phyloP scores from a whole-genome alignment of 2,329 filamentous ascomycete genomes.

The Magnaporthales sp. region DNA sequence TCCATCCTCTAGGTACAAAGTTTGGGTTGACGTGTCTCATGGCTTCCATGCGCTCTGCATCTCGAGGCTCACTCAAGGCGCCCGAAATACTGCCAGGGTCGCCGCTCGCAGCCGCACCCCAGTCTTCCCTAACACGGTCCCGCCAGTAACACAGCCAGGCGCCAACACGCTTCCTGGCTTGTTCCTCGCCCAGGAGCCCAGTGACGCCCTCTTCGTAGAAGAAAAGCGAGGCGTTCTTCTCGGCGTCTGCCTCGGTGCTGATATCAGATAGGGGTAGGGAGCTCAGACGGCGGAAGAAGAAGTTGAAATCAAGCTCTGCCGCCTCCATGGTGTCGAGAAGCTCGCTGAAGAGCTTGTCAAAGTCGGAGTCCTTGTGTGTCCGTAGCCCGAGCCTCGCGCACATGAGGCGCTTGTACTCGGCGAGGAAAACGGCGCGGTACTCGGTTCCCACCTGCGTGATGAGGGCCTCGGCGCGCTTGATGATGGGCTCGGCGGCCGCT shows the following conservation, averaged over 20 bases:
- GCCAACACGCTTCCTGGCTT: constrained; percentile 57
- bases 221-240: constrained; percentile 61
- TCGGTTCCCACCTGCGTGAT: constrained; percentile 79
- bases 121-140: constrained; percentile 64
- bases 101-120: no score
- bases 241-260: constrained; percentile 53
- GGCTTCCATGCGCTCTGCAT: constrained; percentile 54
- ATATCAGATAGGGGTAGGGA: constrained; percentile 53
- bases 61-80: constrained; percentile 16
- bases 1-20: constrained; percentile 85
- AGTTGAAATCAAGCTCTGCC: constrained; percentile 84
- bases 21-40: constrained; percentile 91
- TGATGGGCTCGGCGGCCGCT: constrained; percentile 59
- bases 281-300: constrained; percentile 80
- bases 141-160: constrained; percentile 80
- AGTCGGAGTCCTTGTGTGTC: constrained; percentile 61
- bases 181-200: constrained; percentile 48
- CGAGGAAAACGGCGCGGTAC: constrained; percentile 77
- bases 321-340: constrained; percentile 73
- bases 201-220: constrained; percentile 69
- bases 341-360: constrained; percentile 73
- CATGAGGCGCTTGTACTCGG: constrained; percentile 88
- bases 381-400: constrained; percentile 68
- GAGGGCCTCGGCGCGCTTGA: constrained; percentile 72
- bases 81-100: no score